Base-by-base conservation (phyloP, 2,329 filamentous ascomycete genomes). In the Sclerotinia subarctica region DNA sequence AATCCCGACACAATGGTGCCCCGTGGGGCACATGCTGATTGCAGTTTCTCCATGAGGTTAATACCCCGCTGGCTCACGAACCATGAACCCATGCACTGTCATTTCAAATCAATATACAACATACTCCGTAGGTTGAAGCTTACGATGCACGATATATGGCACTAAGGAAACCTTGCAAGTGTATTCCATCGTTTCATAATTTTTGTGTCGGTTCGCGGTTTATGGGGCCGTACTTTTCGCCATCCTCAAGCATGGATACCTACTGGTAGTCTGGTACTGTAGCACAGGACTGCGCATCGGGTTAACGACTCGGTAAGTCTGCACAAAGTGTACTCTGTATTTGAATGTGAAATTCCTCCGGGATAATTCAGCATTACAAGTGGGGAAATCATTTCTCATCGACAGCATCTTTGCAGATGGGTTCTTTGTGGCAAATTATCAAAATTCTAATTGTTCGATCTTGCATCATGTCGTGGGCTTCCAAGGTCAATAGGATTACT, bases 11-110 rank as follows among this genome's bases (percentile, higher is more conserved):
- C 8, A 29, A 44, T 54, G 47, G 60, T 21, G 62, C 35, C 47
- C 38, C n/a, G 17, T 29, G 24, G 60, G 62, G 49, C 62, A 64
- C 21, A 29, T 29, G 32, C 35, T 42, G 47, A 29, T 26, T 21
- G 11, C 4, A 26, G 49, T 15, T 64, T 42, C n/a, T 64, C 17
- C 7, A 64, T 64, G 24, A 44, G 32, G 32, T n/a, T 29, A 29
- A 44, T 54, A 42, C 49, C 62, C 62, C 62, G n/a, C 60, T 10
- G 44, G 26, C 49, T 24, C 62, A 64, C 51, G 26, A 54, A 64
- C 60, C 38, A 42, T 42, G 3, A 42, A 42, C 38, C 38, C 21
- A 53, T 42, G 35, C 44, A n/a, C n/a, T 42, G 10, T 64, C n/a
- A 64, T 64, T 42, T 44, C 19, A 44, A 29, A 54, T 54, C 49